phyloP scores from a whole-genome alignment of 257 asterid genomes.

The Salvia miltiorrhiza region DNA sequence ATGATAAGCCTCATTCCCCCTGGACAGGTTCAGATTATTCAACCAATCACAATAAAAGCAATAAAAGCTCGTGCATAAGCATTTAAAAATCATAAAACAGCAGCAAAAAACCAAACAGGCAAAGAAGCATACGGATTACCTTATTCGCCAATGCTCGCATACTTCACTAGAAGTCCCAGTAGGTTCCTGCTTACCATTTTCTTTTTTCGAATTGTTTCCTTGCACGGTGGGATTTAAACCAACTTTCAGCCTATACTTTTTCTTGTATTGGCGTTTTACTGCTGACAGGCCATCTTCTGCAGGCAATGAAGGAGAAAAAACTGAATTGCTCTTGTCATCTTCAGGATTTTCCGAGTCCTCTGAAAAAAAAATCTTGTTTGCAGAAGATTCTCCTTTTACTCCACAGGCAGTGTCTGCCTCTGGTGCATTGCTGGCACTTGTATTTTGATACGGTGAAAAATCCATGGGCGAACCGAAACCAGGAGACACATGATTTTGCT shows the following conservation, averaged over 20 bases:
- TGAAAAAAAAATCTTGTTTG: constrained; percentile 19
- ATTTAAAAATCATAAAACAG: constrained; percentile 15
- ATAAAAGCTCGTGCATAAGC: constrained; percentile 12
- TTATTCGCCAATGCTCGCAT: constrained; percentile 83
- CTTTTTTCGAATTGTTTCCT: constrained; percentile 31
- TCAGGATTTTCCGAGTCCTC: constrained; percentile 29
- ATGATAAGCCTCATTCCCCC: constrained; percentile 91
- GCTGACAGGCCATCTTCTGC: constrained; percentile 63
- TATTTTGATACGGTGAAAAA: constrained; percentile 71
- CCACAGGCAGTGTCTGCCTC: constrained; percentile 28
- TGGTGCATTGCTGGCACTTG: constrained; percentile 29
- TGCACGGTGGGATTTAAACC: constrained; percentile 34
- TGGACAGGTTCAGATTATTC: constrained; percentile 29
- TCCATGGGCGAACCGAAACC: constrained; percentile 87
- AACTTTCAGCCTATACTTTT: constrained; percentile 69
- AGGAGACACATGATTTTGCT: constrained; percentile 44
- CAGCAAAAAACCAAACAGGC: constrained; percentile 7
- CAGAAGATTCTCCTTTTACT: constrained; percentile 24
- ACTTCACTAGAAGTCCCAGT: constrained; percentile 33
- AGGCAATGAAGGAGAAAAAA: constrained; percentile 32
- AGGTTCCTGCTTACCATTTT: constrained; percentile 34
- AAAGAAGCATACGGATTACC: constrained; percentile 48
- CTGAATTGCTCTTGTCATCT: constrained; percentile 30
- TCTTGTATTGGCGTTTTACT: constrained; percentile 62
- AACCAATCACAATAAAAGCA: constrained; percentile 14